Evolutionary conservation across 257 asterid genomes (phyloP), one percentile per base, ranked within the genome.

Genomic region (Verbascum thapsus): DNA sequence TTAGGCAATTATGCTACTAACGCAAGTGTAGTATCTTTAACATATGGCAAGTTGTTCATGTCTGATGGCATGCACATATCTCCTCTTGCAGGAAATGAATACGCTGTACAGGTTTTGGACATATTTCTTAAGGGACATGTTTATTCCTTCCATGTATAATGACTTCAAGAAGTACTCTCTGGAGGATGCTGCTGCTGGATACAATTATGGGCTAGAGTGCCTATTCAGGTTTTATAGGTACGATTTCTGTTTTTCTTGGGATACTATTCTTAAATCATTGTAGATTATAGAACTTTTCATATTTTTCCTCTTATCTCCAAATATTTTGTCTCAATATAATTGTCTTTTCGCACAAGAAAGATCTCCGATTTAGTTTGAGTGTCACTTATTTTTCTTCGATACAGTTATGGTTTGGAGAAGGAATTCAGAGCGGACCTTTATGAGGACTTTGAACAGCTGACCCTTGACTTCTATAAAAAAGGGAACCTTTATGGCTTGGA

Each of bases 11-110:
- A n/a, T n/a, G n/a, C n/a, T n/a, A n/a, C n/a, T n/a, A n/a, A n/a
- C n/a, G n/a, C n/a, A n/a, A n/a, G n/a, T n/a, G n/a, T n/a, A n/a
- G n/a, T n/a, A n/a, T n/a, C n/a, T n/a, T n/a, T n/a, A n/a, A n/a
- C n/a, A n/a, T n/a, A n/a, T n/a, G n/a, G n/a, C n/a, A n/a, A n/a
- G n/a, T n/a, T n/a, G n/a, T n/a, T n/a, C n/a, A n/a, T n/a, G n/a
- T n/a, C n/a, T n/a, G n/a, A n/a, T n/a, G n/a, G n/a, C n/a, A n/a
- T n/a, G n/a, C n/a, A n/a, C n/a, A n/a, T n/a, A n/a, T n/a, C n/a
- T n/a, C n/a, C n/a, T n/a, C 67, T 67, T 85, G 94, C 90, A 92
- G 99, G 99, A 85, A 82, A 92, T 92, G 99, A 92, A 89, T 80
- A 83, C 86, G 13, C 76, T 92, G 26, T 92, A 92, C 79, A 73